Evolutionary conservation across 345 rosid species (phyloP).

Genomic region (Microcos paniculata): DNA sequence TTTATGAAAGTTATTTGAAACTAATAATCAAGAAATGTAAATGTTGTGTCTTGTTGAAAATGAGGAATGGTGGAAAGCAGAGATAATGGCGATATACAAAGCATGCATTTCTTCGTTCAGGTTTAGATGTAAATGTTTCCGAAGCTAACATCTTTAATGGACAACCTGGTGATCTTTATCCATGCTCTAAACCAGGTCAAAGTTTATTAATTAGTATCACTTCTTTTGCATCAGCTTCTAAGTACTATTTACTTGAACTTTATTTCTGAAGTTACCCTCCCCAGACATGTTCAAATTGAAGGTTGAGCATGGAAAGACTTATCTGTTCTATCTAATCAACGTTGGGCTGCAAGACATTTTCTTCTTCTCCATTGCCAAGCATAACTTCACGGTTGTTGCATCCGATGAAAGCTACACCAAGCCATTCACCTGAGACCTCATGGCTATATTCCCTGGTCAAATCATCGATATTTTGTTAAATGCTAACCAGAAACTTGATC

Average conservation of each 20-base stretch:
- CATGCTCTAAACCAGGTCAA: conserved; percentile 32
- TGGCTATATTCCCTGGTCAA: neutral
- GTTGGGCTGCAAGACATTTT: conserved; percentile 16
- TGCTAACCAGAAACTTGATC: neutral
- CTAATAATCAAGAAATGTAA: no score
- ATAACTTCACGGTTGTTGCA: neutral
- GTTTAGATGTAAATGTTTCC: conserved; percentile 29
- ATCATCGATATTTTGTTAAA: neutral
- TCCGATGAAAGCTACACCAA: conserved; percentile 23
- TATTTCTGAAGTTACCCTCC: neutral
- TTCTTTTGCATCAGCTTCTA: neutral
- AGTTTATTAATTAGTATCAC: neutral
- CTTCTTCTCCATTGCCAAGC: neutral
- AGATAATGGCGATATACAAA: conserved; percentile 23
- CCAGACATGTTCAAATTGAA: neutral
- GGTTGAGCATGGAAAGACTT: conserved; percentile 23
- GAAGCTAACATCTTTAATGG: conserved; percentile 50
- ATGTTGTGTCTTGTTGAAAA: neutral
- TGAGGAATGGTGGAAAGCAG: conserved; percentile 43
- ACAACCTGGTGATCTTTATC: conserved; percentile 36
- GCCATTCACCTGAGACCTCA: neutral
- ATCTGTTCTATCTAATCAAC: conserved; percentile 26
- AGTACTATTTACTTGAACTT: no score
- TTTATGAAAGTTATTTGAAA: no score
- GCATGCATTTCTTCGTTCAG: conserved; percentile 1